Percentiles rank a stretch among this genome's conserved stretches.
phyloP scores from a whole-genome alignment of 2,329 filamentous ascomycete genomes.

The Apiospora kogelbergensis region DNA sequence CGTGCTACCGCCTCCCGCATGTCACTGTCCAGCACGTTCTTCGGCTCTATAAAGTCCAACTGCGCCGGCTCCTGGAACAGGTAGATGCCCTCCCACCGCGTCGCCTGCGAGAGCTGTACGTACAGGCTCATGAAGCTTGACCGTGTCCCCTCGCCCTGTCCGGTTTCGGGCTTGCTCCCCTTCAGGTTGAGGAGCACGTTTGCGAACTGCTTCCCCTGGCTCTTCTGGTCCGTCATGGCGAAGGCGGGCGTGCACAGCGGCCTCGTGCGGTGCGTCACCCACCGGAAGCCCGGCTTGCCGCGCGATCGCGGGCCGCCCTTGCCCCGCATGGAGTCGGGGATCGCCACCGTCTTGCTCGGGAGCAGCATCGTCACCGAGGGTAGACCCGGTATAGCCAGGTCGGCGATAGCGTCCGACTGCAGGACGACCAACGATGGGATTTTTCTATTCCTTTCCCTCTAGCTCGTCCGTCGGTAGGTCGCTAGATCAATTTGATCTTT shows the following conservation, averaged over 20 bases:
- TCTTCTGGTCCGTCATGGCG: too few species aligned
- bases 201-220: slow-evolving; percentile 5
- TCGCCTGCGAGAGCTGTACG: slow-evolving; percentile 17
- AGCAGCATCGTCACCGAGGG: background rate
- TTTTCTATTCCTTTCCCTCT: too few species aligned
- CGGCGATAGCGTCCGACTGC: background rate
- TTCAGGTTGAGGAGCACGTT: slow-evolving; percentile 15
- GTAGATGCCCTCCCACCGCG: slow-evolving; percentile 2
- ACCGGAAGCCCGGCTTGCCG: background rate
- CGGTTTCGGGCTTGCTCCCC: slow-evolving; percentile 10
- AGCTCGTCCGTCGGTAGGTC: too few species aligned
- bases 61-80: slow-evolving; percentile 6
- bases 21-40: slow-evolving; percentile 15
- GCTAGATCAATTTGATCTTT: too few species aligned
- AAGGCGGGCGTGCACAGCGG: slow-evolving; percentile 13
- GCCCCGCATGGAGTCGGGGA: background rate
- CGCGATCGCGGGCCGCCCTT: background rate
- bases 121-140: slow-evolving; percentile 19
- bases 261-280: slow-evolving; percentile 12
- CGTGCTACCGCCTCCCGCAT: slow-evolving; percentile 10
- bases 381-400: background rate
- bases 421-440: too few species aligned
- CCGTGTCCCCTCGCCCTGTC: background rate
- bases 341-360: background rate
- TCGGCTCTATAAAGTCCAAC: slow-evolving; percentile 18